A percentile compares a stretch with the other conserved stretches of the same genome.
phyloP scores from a whole-genome alignment of 345 rosid species.

The Dimocarpus longan region DNA sequence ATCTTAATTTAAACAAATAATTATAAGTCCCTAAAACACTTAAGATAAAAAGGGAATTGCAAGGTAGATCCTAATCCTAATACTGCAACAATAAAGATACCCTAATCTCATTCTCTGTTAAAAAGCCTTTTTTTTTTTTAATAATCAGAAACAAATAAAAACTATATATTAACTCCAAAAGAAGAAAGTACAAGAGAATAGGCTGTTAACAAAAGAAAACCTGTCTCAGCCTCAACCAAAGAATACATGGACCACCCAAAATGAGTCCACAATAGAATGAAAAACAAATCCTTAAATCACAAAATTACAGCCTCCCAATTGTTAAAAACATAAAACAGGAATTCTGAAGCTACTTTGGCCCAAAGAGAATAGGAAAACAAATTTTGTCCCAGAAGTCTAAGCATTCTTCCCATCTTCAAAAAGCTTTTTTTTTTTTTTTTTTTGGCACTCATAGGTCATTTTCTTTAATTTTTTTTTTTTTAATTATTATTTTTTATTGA shows the following conservation, averaged over 20 bases:
- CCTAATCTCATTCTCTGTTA: not conserved
- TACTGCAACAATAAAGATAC: not conserved
- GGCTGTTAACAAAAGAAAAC: not conserved
- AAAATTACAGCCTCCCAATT: not conserved
- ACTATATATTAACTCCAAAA: not conserved
- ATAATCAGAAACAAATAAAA: not conserved
- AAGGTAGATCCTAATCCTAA: not conserved
- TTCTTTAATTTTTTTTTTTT: not conserved
- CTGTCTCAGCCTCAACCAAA: not conserved
- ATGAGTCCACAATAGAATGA: not conserved
- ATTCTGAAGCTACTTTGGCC: not conserved
- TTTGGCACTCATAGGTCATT: not conserved
- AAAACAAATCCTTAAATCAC: not conserved
- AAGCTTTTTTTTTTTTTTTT: too few relatives aligned
- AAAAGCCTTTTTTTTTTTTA: too few relatives aligned
- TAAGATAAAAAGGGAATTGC: too few relatives aligned
- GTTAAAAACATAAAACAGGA: not conserved
- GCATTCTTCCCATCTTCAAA: not conserved
- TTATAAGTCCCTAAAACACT: not conserved
- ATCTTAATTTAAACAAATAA: not conserved
- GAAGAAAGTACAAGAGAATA: not conserved
- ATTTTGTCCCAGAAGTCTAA: not conserved
- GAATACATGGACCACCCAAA: not conserved
- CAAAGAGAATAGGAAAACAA: not conserved
- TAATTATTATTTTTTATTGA: not conserved